Evolutionary conservation across 306 rosid genomes (phyloP).

Genomic region (Canavalia gladiata): DNA sequence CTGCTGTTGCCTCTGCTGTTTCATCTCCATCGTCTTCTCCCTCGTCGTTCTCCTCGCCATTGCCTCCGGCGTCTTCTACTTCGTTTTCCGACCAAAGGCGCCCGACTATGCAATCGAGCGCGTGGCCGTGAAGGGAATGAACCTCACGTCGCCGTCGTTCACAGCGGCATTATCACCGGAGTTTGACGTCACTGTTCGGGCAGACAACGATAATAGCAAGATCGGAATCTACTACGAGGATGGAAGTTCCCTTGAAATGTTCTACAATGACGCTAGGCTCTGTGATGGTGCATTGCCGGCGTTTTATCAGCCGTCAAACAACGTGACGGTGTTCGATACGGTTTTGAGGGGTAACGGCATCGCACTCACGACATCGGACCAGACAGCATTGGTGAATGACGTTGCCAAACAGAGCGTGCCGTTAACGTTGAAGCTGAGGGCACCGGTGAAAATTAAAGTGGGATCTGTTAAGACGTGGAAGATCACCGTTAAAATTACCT

Average conservation of each 20-base stretch:
- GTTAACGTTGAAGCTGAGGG: constrained; percentile 57
- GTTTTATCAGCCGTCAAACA: constrained; percentile 79
- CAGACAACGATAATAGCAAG: constrained; percentile 64
- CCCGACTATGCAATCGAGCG: constrained; percentile 59
- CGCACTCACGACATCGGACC: constrained; percentile 41
- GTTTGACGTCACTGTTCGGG: constrained; percentile 56
- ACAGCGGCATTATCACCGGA: constrained; percentile 56
- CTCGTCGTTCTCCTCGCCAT: constrained; percentile 54
- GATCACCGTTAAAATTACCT: constrained; percentile 62
- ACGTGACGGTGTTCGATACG: constrained; percentile 62
- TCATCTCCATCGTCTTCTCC: constrained; percentile 42
- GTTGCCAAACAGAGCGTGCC: constrained; percentile 58
- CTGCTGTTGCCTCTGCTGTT: constrained; percentile 59
- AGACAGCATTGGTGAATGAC: constrained; percentile 44
- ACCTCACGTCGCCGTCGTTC: constrained; percentile 48
- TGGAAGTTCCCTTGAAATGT: constrained; percentile 57
- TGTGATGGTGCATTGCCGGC: constrained; percentile 68
- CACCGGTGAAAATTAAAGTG: constrained; percentile 66
- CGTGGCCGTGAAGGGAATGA: constrained; percentile 60
- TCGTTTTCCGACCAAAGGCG: constrained; percentile 61
- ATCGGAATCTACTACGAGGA: constrained; percentile 74
- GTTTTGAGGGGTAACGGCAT: constrained; percentile 59
- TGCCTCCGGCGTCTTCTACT: constrained; percentile 60
- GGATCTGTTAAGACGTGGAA: constrained; percentile 69
- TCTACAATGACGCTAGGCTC: constrained; percentile 49